Percentiles rank a stretch among this genome's conserved stretches.
Conservation (phyloP, 2,329 filamentous ascomycete genomes). For the Alternaria postmessia region DNA sequence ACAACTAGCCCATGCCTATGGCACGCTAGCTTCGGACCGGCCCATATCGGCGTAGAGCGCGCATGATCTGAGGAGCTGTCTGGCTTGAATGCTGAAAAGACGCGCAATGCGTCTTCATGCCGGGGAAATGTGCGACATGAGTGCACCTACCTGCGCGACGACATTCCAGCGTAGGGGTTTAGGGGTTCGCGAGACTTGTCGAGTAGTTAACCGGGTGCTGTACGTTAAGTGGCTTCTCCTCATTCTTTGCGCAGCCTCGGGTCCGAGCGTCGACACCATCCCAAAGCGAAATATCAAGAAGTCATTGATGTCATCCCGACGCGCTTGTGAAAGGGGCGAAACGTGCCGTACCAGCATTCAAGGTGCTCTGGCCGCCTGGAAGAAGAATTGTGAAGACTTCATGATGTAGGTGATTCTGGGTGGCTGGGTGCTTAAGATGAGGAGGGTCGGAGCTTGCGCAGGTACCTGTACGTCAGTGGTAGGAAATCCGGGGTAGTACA, state of each 20-base stretch:
- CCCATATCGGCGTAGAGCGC: slow-evolving; percentile 1
- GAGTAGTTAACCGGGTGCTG: neutral
- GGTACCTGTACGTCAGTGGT: slow-evolving; percentile 28
- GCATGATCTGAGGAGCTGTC: neutral
- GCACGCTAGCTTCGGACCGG: slow-evolving; percentile 3
- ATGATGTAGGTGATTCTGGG: slow-evolving; percentile 26
- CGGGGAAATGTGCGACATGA: too few species aligned
- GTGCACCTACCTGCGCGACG: neutral
- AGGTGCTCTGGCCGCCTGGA: slow-evolving; percentile 3
- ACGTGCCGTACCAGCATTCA: slow-evolving; percentile 11
- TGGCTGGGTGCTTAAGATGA: slow-evolving; percentile 11
- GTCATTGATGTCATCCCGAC: slow-evolving; percentile 22
- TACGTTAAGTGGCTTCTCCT: neutral
- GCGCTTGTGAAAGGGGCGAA: neutral
- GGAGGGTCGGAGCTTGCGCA: slow-evolving; percentile 15
- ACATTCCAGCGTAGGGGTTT: neutral
- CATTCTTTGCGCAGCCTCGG: neutral
- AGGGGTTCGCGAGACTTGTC: too few species aligned
- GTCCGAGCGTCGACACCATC: slow-evolving; percentile 5
- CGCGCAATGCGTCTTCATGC: neutral
- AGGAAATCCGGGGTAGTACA: slow-evolving; percentile 25
- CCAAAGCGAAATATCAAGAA: slow-evolving; percentile 8
- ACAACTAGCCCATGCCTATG: neutral
- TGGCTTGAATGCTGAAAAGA: neutral
- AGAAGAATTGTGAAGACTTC: neutral